Base-by-base conservation (phyloP, 2,329 filamentous ascomycete genomes). In the Sporothrix dimorphospora region DNA sequence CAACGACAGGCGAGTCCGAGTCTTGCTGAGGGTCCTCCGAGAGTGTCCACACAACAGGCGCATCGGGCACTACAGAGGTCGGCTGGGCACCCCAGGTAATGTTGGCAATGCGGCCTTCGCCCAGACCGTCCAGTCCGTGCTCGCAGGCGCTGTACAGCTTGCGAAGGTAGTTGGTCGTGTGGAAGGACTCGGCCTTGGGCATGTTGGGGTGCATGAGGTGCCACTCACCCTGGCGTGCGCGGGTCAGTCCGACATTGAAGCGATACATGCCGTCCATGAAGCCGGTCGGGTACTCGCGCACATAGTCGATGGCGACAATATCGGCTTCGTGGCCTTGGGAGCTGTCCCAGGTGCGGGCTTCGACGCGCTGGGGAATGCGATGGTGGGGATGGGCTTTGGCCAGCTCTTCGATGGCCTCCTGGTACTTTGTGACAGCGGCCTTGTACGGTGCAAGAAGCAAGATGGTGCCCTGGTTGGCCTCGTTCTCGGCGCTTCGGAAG, bases 321-420 rank as follows among this genome's bases (percentile, higher is more conserved):
- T 86, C 84, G 0, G 84, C 83, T 72, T 86, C 82, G 16, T 84
- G 83, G 0, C 84, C 84, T 51, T 85, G 84, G 0, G 82, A 81
- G 4, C 80, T 83, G 67, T 85, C 84, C 0, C 85, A 80, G 0
- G 84, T 86, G 21, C 84, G 74, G 0, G 83, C 80, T 30, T 82
- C 78, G 0, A 85, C 80, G 1, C 82, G 77, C 27, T 71, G 59
- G 1, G 3, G 27, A 8, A 76, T 72, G 11, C 67, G 47, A 1
- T 61, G 47, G 11, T 66, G 14, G 0, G 79, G 79, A 76, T 80
- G 78, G 1, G 73, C 59, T 11, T 76, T 77, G 0, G 80, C 77
- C 0, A 79, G 74, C 0, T 76, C 71, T 1, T 75, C 73, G 19
- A 79, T 72, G 1, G 75, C 76, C 3, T 71, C 72, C 3, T 75